phyloP scores from a whole-genome alignment of 129 eudicot genomes.

The carrot (Daucus carota) region DH1_v3.0 NC_030387.2:7224001-7224500 shows the following conservation, averaged over 20 bases:
- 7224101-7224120: background rate
- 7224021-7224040: conserved; percentile 90
- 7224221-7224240: background rate
- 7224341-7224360: background rate
- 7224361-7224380: background rate
- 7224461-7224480: conserved; percentile 99
- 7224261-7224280: background rate
- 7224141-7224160: background rate
- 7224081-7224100: conserved; percentile 61
- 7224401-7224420: conserved; percentile 97
- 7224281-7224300: background rate
- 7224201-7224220: too few species aligned
- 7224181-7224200: background rate
- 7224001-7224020: conserved; percentile 81
- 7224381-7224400: conserved; percentile 64
- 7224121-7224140: background rate
- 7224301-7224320: background rate
- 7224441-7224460: conserved; percentile 79
- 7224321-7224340: background rate
- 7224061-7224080: conserved; percentile 85
- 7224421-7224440: conserved; percentile 67
- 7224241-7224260: too few species aligned
- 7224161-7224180: background rate
- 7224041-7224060: conserved; percentile 80
- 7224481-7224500: conserved; percentile 30